Percentiles rank a stretch among this genome's conserved stretches.
Conservation (phyloP, 2,329 filamentous ascomycete genomes). For the Shiraia bambusicola region DNA sequence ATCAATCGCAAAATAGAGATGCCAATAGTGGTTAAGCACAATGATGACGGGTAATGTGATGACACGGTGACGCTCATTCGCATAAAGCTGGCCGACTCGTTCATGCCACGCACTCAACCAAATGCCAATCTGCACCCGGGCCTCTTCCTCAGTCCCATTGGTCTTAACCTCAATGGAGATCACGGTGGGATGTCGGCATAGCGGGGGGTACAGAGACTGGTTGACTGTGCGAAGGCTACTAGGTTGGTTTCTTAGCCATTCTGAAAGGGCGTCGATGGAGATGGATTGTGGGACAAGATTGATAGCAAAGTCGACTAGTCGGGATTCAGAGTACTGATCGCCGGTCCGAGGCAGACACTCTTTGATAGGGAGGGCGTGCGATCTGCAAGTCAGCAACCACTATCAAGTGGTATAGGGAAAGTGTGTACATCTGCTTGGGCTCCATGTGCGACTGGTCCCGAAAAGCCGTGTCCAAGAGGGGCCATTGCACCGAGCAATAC, state of each 20-base stretch:
- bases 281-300: slow-evolving; percentile 12
- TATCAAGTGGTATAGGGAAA: too few relatives aligned
- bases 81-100: slow-evolving; percentile 6
- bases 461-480: slow-evolving; percentile 9
- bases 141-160: slow-evolving; percentile 11
- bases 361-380: slow-evolving; percentile 11
- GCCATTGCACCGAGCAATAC: slow-evolving; percentile 12
- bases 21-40: slow-evolving; percentile 11
- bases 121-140: slow-evolving; percentile 12
- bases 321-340: slow-evolving; percentile 8
- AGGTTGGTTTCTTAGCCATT: slow-evolving; percentile 9
- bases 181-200: slow-evolving; percentile 8
- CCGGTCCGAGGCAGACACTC: slow-evolving; percentile 9
- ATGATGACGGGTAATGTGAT: slow-evolving; percentile 10
- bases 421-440: too few relatives aligned
- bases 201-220: slow-evolving; percentile 8
- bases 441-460: slow-evolving; percentile 1
- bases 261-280: slow-evolving; percentile 9
- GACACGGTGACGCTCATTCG: slow-evolving; percentile 2
- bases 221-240: slow-evolving; percentile 10
- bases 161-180: slow-evolving; percentile 10
- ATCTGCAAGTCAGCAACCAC: slow-evolving; percentile 8
- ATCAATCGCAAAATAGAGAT: slow-evolving; percentile 12
- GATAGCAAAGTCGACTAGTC: slow-evolving; percentile 11
- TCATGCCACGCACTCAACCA: slow-evolving; percentile 13